A percentile compares a stretch with the other conserved stretches of the same genome.
phyloP scores from a whole-genome alignment of 192 early-diverging fungal species.

The Obelidium mucronatum region DNA sequence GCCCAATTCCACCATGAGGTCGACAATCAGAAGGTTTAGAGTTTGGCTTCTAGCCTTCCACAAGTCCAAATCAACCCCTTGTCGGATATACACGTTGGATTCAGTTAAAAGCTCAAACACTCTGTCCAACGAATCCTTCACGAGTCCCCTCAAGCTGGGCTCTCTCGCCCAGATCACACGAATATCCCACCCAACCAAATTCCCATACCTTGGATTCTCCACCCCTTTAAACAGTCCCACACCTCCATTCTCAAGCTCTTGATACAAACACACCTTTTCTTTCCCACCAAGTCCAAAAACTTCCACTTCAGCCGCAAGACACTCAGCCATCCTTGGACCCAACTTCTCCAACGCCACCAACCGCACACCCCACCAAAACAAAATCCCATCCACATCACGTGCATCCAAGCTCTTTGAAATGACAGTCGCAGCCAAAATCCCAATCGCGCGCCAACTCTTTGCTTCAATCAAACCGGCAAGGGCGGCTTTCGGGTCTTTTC shows the following conservation, averaged over 20 bases:
- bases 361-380: slow-evolving; percentile 46
- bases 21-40: slow-evolving; percentile 40
- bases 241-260: slow-evolving; percentile 26
- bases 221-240: background rate
- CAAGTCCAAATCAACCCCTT: background rate
- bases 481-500: slow-evolving; percentile 36
- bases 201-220: background rate
- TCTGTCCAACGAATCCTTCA: slow-evolving; percentile 3
- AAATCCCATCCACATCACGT: slow-evolving; percentile 38
- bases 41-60: background rate
- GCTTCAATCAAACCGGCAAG: slow-evolving; percentile 36
- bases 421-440: slow-evolving; percentile 36
- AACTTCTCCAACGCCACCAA: slow-evolving; percentile 45
- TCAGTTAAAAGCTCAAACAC: background rate
- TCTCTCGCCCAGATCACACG: background rate
- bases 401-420: slow-evolving; percentile 39
- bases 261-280: slow-evolving; percentile 11
- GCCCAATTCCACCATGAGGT: slow-evolving; percentile 38
- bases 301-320: slow-evolving; percentile 44
- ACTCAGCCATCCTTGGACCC: slow-evolving; percentile 35
- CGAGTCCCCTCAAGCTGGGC: background rate
- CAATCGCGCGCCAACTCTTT: slow-evolving; percentile 47
- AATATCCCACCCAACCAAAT: slow-evolving; percentile 9
- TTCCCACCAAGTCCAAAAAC: slow-evolving; percentile 14
- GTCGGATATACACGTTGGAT: background rate